Conservation (phyloP, 306 rosid genomes). For the Dalbergia cochinchinensis region DNA sequence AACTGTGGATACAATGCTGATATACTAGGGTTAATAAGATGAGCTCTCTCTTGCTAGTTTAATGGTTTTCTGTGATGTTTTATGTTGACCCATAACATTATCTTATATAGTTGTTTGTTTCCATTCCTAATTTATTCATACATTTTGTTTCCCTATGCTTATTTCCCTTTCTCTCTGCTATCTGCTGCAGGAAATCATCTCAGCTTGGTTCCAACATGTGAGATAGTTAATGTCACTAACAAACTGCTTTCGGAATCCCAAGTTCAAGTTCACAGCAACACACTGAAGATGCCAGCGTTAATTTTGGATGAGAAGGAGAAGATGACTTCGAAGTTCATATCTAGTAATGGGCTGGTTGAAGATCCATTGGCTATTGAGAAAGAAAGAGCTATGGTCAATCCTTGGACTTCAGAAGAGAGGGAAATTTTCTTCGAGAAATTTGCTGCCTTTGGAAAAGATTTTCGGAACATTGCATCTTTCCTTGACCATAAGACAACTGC, state of each 20-base stretch:
- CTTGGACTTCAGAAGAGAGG: slow-evolving; percentile 82
- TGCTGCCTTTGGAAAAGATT: slow-evolving; percentile 78
- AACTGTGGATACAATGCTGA: no score
- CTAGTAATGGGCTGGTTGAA: slow-evolving; percentile 84
- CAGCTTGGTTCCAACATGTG: slow-evolving; percentile 66
- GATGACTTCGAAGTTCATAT: slow-evolving; percentile 64
- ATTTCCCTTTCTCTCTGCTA: not conserved
- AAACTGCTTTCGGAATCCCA: slow-evolving; percentile 77
- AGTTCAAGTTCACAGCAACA: slow-evolving; percentile 58
- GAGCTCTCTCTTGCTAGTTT: not conserved
- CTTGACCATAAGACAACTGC: slow-evolving; percentile 93
- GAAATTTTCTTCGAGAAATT: slow-evolving; percentile 74
- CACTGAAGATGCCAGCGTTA: slow-evolving; percentile 89
- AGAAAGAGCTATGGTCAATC: slow-evolving; percentile 82
- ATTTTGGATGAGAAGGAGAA: slow-evolving; percentile 74
- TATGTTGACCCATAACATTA: slow-evolving; percentile 1
- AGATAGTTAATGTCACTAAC: slow-evolving; percentile 62
- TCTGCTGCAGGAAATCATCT: slow-evolving; percentile 68
- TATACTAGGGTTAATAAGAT: not conserved
- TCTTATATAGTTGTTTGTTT: not conserved
- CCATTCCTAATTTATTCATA: not conserved
- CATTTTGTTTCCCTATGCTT: not conserved
- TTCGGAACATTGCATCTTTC: slow-evolving; percentile 79
- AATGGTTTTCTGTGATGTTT: slow-evolving; percentile 7
- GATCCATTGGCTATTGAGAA: slow-evolving; percentile 90